These are phyloP conservation scores for Macrolepiota dolichaula DNA, from an alignment of 768 basidiomycete genomes.

Conservation along the genomic window DNA sequence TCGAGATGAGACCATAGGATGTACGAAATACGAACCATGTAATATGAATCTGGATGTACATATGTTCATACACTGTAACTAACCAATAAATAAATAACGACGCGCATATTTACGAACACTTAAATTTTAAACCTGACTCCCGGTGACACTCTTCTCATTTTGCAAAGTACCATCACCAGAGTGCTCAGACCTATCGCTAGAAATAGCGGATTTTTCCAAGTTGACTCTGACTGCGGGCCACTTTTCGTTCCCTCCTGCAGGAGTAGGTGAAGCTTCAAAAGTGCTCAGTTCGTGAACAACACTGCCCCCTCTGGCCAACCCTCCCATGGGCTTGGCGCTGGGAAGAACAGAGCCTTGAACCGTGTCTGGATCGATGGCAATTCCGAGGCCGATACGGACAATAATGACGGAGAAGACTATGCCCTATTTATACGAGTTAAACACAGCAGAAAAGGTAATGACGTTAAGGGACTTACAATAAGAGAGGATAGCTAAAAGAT, in stretches of 20 bases:
- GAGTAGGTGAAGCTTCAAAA: not conserved
- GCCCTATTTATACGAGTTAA: constrained; percentile 17
- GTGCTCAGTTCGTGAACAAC: not conserved
- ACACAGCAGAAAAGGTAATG: not conserved
- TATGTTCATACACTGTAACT: too few relatives aligned
- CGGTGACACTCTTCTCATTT: not conserved
- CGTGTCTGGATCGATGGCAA: constrained; percentile 18
- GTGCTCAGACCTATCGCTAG: not conserved
- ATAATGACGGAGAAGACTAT: constrained; percentile 37
- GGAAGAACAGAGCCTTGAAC: not conserved
- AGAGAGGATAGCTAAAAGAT: constrained; percentile 5
- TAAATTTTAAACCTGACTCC: not conserved
- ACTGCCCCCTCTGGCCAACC: not conserved
- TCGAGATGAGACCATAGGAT: too few relatives aligned
- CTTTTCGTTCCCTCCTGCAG: not conserved
- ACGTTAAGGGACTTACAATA: not conserved
- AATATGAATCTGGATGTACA: too few relatives aligned
- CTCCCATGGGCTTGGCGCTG: not conserved
- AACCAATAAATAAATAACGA: too few relatives aligned
- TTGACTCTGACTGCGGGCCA: not conserved
- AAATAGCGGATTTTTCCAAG: not conserved
- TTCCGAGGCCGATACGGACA: constrained; percentile 34
- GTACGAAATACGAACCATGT: too few relatives aligned
- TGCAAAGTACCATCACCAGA: not conserved
- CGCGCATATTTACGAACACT: too few relatives aligned